Percentiles rank a stretch among this genome's conserved stretches.
Evolutionary conservation across 169 alveolate species (phyloP).

Genomic region (Cryptosporidium parvum): DNA sequence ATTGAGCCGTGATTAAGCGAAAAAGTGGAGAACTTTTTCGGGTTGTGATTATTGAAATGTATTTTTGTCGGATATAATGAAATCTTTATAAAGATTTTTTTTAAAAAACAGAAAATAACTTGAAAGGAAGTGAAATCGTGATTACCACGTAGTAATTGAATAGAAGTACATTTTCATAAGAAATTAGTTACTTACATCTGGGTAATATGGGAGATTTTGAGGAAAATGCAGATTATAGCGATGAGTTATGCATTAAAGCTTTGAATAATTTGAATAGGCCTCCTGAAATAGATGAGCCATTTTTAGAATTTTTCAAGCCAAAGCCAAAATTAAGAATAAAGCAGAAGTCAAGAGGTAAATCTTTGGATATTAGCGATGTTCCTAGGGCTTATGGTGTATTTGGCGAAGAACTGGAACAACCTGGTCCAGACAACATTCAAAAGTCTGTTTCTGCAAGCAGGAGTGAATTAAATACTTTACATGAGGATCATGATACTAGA

Average conservation of each 20-base stretch:
- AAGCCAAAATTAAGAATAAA: constrained; percentile 56
- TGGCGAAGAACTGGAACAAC: background rate
- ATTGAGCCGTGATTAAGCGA: background rate
- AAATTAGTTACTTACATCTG: background rate
- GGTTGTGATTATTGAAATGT: background rate
- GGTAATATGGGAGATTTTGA: background rate
- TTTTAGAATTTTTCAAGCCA: constrained; percentile 34
- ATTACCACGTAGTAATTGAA: background rate
- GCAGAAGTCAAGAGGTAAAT: background rate
- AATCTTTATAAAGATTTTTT: background rate
- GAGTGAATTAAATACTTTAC: background rate
- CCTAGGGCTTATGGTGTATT: background rate
- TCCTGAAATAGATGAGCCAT: constrained; percentile 71
- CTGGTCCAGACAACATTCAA: background rate
- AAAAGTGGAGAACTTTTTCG: background rate
- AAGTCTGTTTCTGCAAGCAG: background rate
- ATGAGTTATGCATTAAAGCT: constrained; percentile 55
- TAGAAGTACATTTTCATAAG: background rate
- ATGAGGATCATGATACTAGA: background rate
- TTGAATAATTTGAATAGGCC: constrained; percentile 54
- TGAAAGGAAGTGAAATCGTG: background rate
- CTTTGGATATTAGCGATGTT: background rate
- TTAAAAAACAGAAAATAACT: background rate
- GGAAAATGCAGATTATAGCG: background rate
- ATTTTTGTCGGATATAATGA: background rate